Evolutionary conservation across 768 basidiomycete species (phyloP), one percentile per base, ranked within the genome.

Genomic region (Suillus americanus): DNA sequence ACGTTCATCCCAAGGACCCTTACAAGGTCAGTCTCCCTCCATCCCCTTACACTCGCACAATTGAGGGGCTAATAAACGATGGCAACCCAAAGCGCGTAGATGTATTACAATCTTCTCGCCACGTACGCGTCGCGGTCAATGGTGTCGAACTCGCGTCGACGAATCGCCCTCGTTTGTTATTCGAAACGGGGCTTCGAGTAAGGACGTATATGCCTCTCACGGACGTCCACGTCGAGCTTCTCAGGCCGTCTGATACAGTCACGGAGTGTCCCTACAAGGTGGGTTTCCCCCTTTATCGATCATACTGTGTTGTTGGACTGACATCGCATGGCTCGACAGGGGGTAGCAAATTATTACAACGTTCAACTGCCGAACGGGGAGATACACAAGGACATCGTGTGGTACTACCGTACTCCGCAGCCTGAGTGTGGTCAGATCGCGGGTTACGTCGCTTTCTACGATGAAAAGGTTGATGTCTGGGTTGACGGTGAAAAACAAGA

Each of bases 241-340:
- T 89, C 66, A 73, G 69, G 40, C 76, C 79, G 8, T 86, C 88
- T 5, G 72, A 81, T 13, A 74, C 79, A 9, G 81, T 72, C 0
- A 82, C 83, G 0, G 73, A 69, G 25, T 90, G 88, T 68, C 88
- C 87, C 1, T 90, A 89, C 80, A 89, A 90, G 82, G 89, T 85
- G 56, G 18, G 65, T 25, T 48, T 25, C 50, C 30, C n/a, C 14
- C n/a, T 38, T 35, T n/a, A 28, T 61, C 33, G 16, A 28, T 8
- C 16, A 1, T 7, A 14, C 2, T 9, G 37, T 51, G 5, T 35
- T 62, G 62, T 7, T 30, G 28, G 33, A 56, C 55, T 60, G 48
- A 69, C 41, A 46, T 30, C 41, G 46, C 23, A 48, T 43, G 40
- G 59, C 38, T 40, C 55, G 55, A 45, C 67, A 90, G 88, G 88